Percentiles rank a stretch among this genome's conserved stretches.
phyloP scores from a whole-genome alignment of 768 basidiomycete genomes.

The Leccinum subtestaceum region DNA sequence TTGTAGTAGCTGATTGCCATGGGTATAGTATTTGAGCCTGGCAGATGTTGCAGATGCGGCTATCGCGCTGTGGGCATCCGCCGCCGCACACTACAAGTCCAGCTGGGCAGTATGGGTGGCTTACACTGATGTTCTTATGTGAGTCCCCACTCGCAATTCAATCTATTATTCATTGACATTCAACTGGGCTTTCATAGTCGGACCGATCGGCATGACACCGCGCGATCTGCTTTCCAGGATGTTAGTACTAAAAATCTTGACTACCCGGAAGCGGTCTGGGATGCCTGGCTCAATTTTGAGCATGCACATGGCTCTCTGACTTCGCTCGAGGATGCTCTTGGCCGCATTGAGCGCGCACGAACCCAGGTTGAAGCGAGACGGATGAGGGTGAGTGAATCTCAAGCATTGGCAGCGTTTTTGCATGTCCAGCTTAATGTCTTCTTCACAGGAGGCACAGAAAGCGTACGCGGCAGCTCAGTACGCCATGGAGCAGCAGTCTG shows the following conservation, averaged over 20 bases:
- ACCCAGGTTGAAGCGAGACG: slow-evolving; percentile 59
- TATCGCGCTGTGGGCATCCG: slow-evolving; percentile 59
- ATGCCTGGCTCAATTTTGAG: slow-evolving; percentile 88
- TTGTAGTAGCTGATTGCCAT: neutral
- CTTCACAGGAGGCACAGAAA: slow-evolving; percentile 59
- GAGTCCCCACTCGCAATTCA: slow-evolving; percentile 21
- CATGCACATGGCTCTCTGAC: slow-evolving; percentile 72
- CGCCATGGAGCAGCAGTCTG: slow-evolving; percentile 39
- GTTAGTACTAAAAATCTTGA: slow-evolving; percentile 74
- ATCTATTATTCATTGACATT: neutral
- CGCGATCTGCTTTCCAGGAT: slow-evolving; percentile 65
- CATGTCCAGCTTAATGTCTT: neutral
- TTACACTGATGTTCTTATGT: slow-evolving; percentile 76
- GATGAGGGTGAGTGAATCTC: slow-evolving; percentile 48
- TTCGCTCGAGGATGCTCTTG: slow-evolving; percentile 59
- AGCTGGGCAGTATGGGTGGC: slow-evolving; percentile 75
- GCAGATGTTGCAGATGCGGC: slow-evolving; percentile 52
- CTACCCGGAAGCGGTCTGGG: slow-evolving; percentile 95
- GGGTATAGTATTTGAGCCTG: slow-evolving; percentile 43
- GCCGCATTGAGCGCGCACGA: slow-evolving; percentile 64
- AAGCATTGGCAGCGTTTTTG: neutral
- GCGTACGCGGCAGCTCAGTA: slow-evolving; percentile 51
- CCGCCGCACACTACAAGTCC: slow-evolving; percentile 63
- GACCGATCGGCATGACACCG: slow-evolving; percentile 51
- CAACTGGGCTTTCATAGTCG: slow-evolving; percentile 36